Evolutionary conservation across 164 flowering plant species (phyloP), one percentile per base, ranked within the genome.

Genomic region (Euptelea pleiosperma): DNA sequence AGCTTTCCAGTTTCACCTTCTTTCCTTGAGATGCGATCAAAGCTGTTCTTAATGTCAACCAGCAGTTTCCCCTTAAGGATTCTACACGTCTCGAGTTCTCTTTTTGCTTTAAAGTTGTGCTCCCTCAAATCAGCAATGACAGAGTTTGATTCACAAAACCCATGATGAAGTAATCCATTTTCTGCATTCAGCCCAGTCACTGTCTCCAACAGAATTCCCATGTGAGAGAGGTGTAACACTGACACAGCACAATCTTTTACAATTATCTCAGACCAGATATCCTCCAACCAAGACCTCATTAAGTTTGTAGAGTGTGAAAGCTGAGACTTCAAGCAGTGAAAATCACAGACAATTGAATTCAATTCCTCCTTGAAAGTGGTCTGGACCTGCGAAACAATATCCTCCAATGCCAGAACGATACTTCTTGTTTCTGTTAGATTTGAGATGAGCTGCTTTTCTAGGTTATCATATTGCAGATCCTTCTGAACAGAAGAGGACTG

Each of bases 161-260:
- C 96, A 73, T 79, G 86, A 41, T 82, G 82, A 66, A 93, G 92
- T 58, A 86, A 75, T 39, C 96, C 79, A 66, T 90, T 93, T 68
- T 93, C 97, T 52, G 83, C 89, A 76, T 93, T 86, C 61, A 86
- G 52, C 28, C 95, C 86, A 33, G 76, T 82, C 16, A 77, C 87
- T 15, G 88, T 74, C 76, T 93, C 97, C 79, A 86, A 66, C 53
- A 93, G 55, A 63, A 86, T 73, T 22, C 96, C 97, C 75, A 82
- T 81, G 71, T 93, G 96, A 66, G 97, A 93, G 10, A 86, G 82
- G 72, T 88, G 95, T 45, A 93, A 60, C 31, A 85, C 88, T 35
- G 97, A 88, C 29, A 90, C 47, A 41, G 89, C 89, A 75, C 89
- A 85, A 59, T 88, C 99, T 72, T 86, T 90, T 22, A 63, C 70